Evolutionary conservation across 1,284 basidiomycete species (phyloP), one percentile per base, ranked within the genome.

Genomic region (Thelephora terrestris): DNA sequence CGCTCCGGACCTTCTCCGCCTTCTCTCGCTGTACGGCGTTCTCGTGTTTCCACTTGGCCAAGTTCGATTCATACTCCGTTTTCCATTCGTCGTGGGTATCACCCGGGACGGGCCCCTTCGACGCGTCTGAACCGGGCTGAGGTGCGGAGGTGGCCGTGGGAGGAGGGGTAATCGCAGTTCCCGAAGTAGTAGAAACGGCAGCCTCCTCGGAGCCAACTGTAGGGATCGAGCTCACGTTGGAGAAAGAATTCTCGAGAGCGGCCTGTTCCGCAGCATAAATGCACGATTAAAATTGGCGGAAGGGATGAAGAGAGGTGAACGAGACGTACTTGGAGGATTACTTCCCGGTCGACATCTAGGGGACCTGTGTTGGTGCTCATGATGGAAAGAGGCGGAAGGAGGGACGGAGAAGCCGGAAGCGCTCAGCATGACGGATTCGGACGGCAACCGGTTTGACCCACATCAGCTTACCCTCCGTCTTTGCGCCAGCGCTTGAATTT

Each of bases 1-100:
- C 69, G 40, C 75, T 73, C n/a, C 87, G 78, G 58, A 82, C 79
- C 50, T 71, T 74, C 64, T 85, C 81, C 7, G 87, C 85, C 61
- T 84, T 88, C 56, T 76, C 70, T 46, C 89, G 80, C 39, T 82
- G 82, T 52, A 79, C 76, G 29, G 85, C 79, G 24, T 81, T 84
- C 58, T 85, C 77, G 23, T 77, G 76, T 36, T 80, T 79, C 90
- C 90, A 93, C 55, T 71, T 65, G 35, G 73, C 69, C 7, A 88
- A 68, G 48, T 88, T 82, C 1, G 75, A 64, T 46, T 91, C 83
- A 62, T 87, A 85, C 53, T 81, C 74, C 6, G 71, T 61, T 55
- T 77, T 76, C 80, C 80, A 83, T 18, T 60, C 56, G 7, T 70
- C 69, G 40, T 65, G 62, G 5, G 62, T 59, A 10, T 57, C 56